Conservation (phyloP, 495 filamentous ascomycete genomes). For the Talaromyces thailandensis region DNA sequence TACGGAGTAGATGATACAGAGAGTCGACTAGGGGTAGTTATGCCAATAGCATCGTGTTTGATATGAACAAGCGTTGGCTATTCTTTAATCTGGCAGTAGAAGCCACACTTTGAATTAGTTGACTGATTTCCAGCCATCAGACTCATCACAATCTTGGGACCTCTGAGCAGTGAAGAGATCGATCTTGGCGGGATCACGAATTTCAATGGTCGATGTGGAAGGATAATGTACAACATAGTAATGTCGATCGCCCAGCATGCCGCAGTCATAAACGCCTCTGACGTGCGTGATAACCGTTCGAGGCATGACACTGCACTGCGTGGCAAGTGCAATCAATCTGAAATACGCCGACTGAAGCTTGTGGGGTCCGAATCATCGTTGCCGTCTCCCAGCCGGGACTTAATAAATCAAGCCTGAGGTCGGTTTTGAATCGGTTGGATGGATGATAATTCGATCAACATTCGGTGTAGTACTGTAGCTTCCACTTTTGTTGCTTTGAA, state of each 20-base stretch:
- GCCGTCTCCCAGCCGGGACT: no score
- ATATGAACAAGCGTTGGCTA: background rate
- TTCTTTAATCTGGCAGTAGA: background rate
- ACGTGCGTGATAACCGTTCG: background rate
- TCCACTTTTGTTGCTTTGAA: background rate
- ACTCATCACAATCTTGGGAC: background rate
- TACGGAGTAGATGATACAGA: background rate
- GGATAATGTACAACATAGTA: no score
- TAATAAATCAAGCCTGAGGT: no score
- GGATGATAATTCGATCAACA: no score
- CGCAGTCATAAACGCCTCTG: background rate
- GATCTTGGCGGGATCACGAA: background rate
- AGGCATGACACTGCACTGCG: background rate
- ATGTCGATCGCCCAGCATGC: background rate
- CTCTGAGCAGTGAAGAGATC: background rate
- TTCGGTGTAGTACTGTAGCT: no score
- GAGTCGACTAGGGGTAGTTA: background rate
- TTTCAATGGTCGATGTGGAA: background rate
- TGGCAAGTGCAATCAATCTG: background rate
- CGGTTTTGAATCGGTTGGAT: background rate
- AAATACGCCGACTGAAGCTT: background rate
- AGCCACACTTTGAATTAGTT: background rate
- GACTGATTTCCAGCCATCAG: background rate
- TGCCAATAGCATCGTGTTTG: background rate
- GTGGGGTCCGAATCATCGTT: background rate